A percentile compares a stretch with the other conserved stretches of the same genome.
Evolutionary conservation across 1,284 basidiomycete species (phyloP).

Genomic region (Rhodotorula sp.): DNA sequence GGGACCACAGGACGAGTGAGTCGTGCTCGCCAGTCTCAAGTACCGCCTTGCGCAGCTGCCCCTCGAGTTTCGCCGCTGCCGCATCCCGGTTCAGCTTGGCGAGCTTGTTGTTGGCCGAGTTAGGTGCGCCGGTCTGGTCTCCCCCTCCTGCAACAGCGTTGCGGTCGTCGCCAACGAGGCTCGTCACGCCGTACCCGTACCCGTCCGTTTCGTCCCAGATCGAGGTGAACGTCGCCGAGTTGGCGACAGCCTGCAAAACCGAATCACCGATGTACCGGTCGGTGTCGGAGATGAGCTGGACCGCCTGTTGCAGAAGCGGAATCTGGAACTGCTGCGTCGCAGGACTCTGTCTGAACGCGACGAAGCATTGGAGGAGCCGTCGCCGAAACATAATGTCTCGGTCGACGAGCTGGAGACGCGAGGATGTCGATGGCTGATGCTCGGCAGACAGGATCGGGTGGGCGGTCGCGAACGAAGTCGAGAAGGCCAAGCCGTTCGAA

Average conservation of each 20-base stretch:
- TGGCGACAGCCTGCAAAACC: constrained; percentile 84
- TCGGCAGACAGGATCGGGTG: constrained; percentile 43
- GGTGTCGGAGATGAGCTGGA: constrained; percentile 81
- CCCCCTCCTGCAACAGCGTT: constrained; percentile 37
- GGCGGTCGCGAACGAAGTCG: constrained; percentile 58
- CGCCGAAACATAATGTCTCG: constrained; percentile 80
- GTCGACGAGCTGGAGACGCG: constrained; percentile 64
- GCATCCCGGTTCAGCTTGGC: constrained; percentile 65
- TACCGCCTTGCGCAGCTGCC: constrained; percentile 73
- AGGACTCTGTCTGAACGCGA: constrained; percentile 70
- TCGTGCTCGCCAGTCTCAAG: constrained; percentile 85
- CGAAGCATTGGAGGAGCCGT: constrained; percentile 86
- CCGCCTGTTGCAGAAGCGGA: constrained; percentile 74
- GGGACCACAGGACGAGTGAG: constrained; percentile 49
- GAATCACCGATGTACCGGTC: constrained; percentile 62
- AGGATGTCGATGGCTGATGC: constrained; percentile 48
- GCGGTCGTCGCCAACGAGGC: constrained; percentile 53
- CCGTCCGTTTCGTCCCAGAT: constrained; percentile 87
- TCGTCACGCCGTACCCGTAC: constrained; percentile 89
- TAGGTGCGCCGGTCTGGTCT: constrained; percentile 2
- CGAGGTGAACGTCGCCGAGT: constrained; percentile 75
- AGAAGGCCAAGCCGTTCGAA: constrained; percentile 85
- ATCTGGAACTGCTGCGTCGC: constrained; percentile 79
- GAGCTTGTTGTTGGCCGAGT: constrained; percentile 53
- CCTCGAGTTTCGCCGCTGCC: constrained; percentile 71